These are phyloP conservation scores for Spiraea crenata DNA, from an alignment of 331 rosid species.

Conservation along the genomic window DNA sequence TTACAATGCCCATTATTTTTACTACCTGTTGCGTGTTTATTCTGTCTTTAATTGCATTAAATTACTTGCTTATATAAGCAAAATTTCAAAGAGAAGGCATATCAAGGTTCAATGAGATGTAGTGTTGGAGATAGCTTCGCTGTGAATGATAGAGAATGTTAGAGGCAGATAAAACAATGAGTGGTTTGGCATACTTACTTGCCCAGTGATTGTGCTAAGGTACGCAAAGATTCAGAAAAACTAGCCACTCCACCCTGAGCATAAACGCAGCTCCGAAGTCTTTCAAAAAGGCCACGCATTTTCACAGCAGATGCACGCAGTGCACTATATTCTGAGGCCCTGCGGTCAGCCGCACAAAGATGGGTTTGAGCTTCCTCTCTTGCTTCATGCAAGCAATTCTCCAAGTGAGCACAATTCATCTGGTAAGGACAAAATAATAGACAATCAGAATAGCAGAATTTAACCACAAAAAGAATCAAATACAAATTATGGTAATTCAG, in stretches of 20 bases:
- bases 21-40: background rate
- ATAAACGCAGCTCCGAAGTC: slow-evolving; percentile 67
- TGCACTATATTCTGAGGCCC: slow-evolving; percentile 81
- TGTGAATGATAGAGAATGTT: background rate
- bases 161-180: background rate
- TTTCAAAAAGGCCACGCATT: slow-evolving; percentile 81
- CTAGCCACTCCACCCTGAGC: slow-evolving; percentile 70
- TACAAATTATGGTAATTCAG: background rate
- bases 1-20: background rate
- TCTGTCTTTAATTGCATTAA: background rate
- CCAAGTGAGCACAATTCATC: slow-evolving; percentile 99
- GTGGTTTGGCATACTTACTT: slow-evolving; percentile 52
- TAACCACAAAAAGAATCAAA: background rate
- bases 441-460: slow-evolving; percentile 8
- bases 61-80: background rate
- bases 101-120: background rate
- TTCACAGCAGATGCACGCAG: slow-evolving; percentile 81
- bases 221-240: slow-evolving; percentile 66
- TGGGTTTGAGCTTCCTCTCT: slow-evolving; percentile 99
- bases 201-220: slow-evolving; percentile 78
- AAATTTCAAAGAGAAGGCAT: background rate
- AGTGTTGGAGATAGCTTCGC: background rate
- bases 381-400: slow-evolving; percentile 94
- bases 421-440: slow-evolving; percentile 25
- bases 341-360: slow-evolving; percentile 91